Base-by-base conservation (phyloP, 176 grass and related monocot genomes). In the Microstegium vimineum region DNA sequence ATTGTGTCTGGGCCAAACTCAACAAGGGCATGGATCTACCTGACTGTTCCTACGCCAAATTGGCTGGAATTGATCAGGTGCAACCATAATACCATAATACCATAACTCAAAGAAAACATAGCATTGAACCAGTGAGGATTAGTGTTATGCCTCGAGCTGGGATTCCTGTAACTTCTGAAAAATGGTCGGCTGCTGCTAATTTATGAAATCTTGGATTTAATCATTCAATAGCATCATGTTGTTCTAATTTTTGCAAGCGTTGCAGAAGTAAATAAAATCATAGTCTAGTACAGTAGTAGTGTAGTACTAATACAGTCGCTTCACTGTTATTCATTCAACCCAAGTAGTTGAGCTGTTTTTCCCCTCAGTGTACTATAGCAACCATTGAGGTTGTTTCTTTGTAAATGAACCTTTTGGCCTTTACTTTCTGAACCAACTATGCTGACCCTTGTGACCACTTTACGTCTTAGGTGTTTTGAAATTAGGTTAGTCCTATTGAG, bases 361-460 rank as follows among this genome's bases (percentile, higher is more conserved):
- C 12, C 10, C 13, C 23, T 74, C 28, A 27, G 15, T 59, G 31
- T 30, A 41, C 31, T 41, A 57, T 18, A 4, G 0, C 38, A 30
- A 45, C 16, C 22, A 75, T 75, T 66, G 14, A 75, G 23, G 66
- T 18, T 71, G 16, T 32, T 84, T 17, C 20, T 66, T 57, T 56
- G 54, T 76, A 12, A 67, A 66, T 47, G 60, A n/a, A 56, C n/a
- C 41, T 56, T 46, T 31, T 42, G 4, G 20, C 37, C 36, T 31
- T 37, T 79, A 43, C 61, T 66, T 84, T 77, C 25, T 69, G 17
- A 79, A 52, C 57, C 11, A 73, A 73, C 60, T 67, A 31, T 34
- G 41, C 0, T 38, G 59, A 6, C 7, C 57, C 33, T 31, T 56
- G 28, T 62, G 33, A 5, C 51, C 26, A 57, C 17, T 69, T 43